Conservation (phyloP, 169 alveolate species). For the Ophryocystis elektroscirrha region DNA sequence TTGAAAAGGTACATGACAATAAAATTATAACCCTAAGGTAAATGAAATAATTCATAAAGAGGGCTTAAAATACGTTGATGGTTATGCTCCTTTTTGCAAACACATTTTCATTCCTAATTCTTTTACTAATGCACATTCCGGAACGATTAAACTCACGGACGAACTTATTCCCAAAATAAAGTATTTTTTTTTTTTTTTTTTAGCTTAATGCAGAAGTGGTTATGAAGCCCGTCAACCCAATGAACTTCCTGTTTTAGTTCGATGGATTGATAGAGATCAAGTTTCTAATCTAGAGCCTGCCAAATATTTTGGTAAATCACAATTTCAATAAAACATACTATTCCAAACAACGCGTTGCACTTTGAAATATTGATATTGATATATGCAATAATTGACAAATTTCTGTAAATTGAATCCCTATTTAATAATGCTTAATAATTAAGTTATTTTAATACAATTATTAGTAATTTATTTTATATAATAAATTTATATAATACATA, state of each 20-base stretch:
- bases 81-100: conserved; percentile 94
- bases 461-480: background rate
- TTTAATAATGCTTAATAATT: no score
- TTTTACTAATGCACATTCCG: conserved; percentile 64
- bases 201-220: conserved; percentile 32
- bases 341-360: no score
- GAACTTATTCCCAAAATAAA: conserved; percentile 58
- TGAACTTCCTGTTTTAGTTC: conserved; percentile 80
- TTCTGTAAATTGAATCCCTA: no score
- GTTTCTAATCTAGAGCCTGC: conserved; percentile 45
- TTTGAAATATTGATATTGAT: no score
- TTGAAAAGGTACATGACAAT: conserved; percentile 6
- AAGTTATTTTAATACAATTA: background rate
- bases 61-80: conserved; percentile 38
- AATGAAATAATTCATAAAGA: conserved; percentile 20
- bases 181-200: background rate
- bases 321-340: no score
- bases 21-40: conserved; percentile 3
- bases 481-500: background rate
- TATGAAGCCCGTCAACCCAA: conserved; percentile 73
- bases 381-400: no score
- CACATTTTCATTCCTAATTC: conserved; percentile 77
- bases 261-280: conserved; percentile 65
- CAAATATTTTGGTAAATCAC: conserved; percentile 48
- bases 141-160: conserved; percentile 56